phyloP scores from a whole-genome alignment of 1,284 basidiomycete species.

The Earliella scabrosa region DNA sequence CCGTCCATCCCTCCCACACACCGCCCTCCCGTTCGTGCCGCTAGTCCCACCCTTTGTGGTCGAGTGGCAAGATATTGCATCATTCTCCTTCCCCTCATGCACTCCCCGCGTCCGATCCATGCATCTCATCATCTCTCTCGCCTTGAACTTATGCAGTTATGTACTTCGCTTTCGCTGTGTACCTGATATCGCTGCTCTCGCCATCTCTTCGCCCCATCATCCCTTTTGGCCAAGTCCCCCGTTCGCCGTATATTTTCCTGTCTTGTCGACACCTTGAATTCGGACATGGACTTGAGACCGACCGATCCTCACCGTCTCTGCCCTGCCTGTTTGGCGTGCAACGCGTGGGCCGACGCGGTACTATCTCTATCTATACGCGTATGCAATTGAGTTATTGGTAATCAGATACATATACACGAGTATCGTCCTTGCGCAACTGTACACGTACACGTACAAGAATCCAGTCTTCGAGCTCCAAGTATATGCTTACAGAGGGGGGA shows the following conservation, averaged over 20 bases:
- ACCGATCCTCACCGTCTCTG: no score
- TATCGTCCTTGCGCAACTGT: background rate
- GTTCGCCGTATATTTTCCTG: background rate
- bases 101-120: background rate
- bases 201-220: background rate
- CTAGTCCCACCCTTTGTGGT: background rate
- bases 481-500: background rate
- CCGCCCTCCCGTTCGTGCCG: background rate
- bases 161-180: slow-evolving; percentile 28
- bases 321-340: no score
- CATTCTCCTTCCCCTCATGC: background rate
- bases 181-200: slow-evolving; percentile 25
- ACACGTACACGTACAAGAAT: background rate
- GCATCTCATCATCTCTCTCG: slow-evolving; percentile 11
- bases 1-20: background rate
- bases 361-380: slow-evolving; percentile 7
- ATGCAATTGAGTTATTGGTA: slow-evolving; percentile 14
- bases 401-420: slow-evolving; percentile 19
- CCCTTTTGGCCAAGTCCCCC: background rate
- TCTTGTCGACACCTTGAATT: background rate
- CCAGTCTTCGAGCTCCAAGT: no score
- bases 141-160: slow-evolving; percentile 31
- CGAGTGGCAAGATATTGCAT: no score
- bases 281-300: no score
- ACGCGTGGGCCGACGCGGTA: slow-evolving; percentile 1